Conservation (phyloP, 441 rosid species). For the Dalechampia spathulata region DNA sequence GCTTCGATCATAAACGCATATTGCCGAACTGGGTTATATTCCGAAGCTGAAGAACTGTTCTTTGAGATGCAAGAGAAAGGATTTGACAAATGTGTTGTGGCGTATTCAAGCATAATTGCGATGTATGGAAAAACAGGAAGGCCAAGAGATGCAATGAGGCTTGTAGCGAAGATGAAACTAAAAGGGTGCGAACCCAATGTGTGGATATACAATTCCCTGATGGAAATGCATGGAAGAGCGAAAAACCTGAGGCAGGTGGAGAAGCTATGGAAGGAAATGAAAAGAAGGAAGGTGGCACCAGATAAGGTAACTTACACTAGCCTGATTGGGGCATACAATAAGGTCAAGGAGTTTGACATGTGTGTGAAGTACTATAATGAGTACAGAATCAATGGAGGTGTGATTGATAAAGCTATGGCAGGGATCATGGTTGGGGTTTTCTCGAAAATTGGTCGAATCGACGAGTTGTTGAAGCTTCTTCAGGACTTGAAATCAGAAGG, state of each 20-base stretch:
- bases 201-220: constrained; percentile 70
- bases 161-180: constrained; percentile 70
- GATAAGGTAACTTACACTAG: constrained; percentile 77
- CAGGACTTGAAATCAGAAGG: constrained; percentile 61
- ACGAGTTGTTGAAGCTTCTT: constrained; percentile 67
- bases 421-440: constrained; percentile 82
- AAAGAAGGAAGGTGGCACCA: constrained; percentile 53
- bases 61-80: constrained; percentile 63
- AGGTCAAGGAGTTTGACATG: constrained; percentile 49
- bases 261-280: constrained; percentile 83
- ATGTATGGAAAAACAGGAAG: constrained; percentile 75
- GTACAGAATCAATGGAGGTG: constrained; percentile 51
- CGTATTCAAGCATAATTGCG: constrained; percentile 65
- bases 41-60: constrained; percentile 53
- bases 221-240: constrained; percentile 78
- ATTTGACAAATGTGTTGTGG: constrained; percentile 71
- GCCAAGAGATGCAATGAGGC: constrained; percentile 53
- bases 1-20: constrained; percentile 63
- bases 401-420: constrained; percentile 60
- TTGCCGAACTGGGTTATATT: constrained; percentile 40
- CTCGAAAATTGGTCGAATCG: constrained; percentile 57
- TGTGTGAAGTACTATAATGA: constrained; percentile 53
- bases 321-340: constrained; percentile 55
- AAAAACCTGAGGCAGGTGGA: constrained; percentile 61
- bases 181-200: constrained; percentile 72